A percentile compares a stretch with the other conserved stretches of the same genome.
Evolutionary conservation across 108 stramenopile species (phyloP).

Genomic region (Bacterosira constricta): DNA sequence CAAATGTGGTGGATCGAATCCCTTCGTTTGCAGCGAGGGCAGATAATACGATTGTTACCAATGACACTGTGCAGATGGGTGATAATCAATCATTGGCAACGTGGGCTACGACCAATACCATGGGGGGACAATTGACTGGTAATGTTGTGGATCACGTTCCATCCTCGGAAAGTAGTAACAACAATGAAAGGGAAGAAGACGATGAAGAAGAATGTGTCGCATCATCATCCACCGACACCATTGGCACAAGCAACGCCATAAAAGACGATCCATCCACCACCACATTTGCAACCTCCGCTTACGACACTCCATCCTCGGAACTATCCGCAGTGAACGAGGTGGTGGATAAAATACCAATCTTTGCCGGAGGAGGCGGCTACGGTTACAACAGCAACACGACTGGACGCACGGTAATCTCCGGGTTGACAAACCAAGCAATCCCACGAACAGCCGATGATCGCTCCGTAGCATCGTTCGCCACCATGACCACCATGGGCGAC

Average conservation of each 20-base stretch:
- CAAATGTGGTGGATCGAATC: constrained; percentile 16
- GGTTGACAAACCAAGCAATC: constrained; percentile 24
- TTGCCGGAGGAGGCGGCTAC: constrained; percentile 35
- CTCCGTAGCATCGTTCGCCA: constrained; percentile 19
- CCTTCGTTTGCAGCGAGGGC: constrained; percentile 9
- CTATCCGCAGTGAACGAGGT: constrained; percentile 31
- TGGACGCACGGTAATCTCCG: constrained; percentile 16
- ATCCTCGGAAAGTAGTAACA: neutral
- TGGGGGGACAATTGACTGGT: neutral
- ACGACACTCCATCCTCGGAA: constrained; percentile 1
- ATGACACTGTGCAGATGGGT: constrained; percentile 9
- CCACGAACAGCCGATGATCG: constrained; percentile 11
- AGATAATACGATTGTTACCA: neutral
- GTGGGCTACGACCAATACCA: constrained; percentile 38
- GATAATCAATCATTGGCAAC: constrained; percentile 19
- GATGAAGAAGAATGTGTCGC: no score
- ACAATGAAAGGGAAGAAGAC: neutral
- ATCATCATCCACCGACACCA: neutral
- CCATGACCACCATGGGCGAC: constrained; percentile 28
- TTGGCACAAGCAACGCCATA: constrained; percentile 26
- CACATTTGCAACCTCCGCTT: constrained; percentile 29
- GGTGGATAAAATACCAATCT: constrained; percentile 39
- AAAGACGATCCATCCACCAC: constrained; percentile 25
- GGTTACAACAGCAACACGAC: no score
- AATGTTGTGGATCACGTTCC: constrained; percentile 19